Percentiles rank a stretch among this genome's conserved stretches.
Conservation (phyloP, 345 rosid species). For the Bruguiera gymnorhiza region DNA sequence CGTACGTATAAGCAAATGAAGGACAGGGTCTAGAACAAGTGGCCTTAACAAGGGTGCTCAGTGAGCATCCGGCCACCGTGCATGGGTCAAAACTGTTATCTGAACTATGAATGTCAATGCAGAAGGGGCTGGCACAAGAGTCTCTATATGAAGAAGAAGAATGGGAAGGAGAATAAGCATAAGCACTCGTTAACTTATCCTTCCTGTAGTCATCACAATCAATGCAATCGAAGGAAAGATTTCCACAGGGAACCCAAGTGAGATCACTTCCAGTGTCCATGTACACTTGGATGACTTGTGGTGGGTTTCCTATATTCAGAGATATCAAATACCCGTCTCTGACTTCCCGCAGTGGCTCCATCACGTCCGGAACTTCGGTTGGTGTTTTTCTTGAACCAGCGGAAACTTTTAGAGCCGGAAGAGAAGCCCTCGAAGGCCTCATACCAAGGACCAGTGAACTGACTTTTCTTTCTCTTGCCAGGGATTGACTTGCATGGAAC, state of each 20-base stretch:
- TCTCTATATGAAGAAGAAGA: constrained; percentile 61
- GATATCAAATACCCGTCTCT: constrained; percentile 78
- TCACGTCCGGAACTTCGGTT: constrained; percentile 25
- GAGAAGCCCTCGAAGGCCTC: constrained; percentile 37
- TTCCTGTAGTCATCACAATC: constrained; percentile 62
- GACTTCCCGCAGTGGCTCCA: constrained; percentile 61
- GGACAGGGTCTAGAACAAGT: constrained; percentile 72
- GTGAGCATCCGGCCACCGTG: constrained; percentile 62
- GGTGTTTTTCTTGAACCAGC: constrained; percentile 24
- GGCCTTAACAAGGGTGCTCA: constrained; percentile 49
- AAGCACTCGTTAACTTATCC: constrained; percentile 20
- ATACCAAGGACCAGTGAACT: constrained; percentile 50
- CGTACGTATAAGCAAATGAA: constrained; percentile 81
- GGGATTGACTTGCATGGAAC: constrained; percentile 23
- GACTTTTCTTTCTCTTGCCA: constrained; percentile 34
- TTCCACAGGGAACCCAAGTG: constrained; percentile 89
- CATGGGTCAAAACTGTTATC: constrained; percentile 74
- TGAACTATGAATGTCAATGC: constrained; percentile 64
- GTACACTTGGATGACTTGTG: constrained; percentile 65
- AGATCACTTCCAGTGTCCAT: constrained; percentile 94
- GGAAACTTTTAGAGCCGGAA: constrained; percentile 35
- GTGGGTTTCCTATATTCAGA: constrained; percentile 68
- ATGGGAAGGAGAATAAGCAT: constrained; percentile 54
- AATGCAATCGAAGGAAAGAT: constrained; percentile 63
- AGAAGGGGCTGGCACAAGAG: constrained; percentile 52